phyloP scores from a whole-genome alignment of 164 flowering plant genomes.

The Buxus sempervirens region DNA sequence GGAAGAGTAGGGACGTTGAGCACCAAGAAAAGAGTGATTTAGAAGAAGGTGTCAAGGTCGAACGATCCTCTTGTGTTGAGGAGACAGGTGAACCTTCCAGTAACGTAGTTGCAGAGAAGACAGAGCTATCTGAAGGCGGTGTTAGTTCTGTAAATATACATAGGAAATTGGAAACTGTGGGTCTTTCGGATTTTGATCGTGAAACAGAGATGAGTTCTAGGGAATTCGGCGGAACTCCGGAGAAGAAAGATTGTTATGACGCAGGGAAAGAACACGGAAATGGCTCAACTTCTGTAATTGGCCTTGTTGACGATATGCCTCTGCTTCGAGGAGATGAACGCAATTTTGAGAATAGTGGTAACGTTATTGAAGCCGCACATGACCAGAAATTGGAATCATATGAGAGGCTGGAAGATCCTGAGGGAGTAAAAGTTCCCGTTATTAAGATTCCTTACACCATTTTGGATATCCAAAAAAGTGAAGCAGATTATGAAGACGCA shows the following conservation, averaged over 20 bases:
- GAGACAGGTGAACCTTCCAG: neutral
- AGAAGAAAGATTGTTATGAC: neutral
- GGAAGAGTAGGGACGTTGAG: neutral
- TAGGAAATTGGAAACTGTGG: neutral
- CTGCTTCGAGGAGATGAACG: neutral
- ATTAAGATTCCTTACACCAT: neutral
- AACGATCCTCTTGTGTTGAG: neutral
- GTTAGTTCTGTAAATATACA: neutral
- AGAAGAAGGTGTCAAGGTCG: neutral
- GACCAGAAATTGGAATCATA: conserved; percentile 1
- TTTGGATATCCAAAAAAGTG: neutral
- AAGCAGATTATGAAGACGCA: neutral
- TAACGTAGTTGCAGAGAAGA: neutral
- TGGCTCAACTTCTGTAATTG: neutral
- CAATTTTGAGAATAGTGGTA: neutral
- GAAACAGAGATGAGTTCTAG: neutral
- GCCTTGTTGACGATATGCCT: conserved; percentile 1
- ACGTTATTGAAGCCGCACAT: neutral
- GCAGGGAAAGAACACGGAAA: neutral
- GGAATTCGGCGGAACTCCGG: neutral
- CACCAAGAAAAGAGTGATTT: neutral
- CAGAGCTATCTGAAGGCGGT: neutral
- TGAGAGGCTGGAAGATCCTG: conserved; percentile 1
- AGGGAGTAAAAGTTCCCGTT: neutral
- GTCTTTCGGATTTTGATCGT: neutral